Evolutionary conservation across 768 basidiomycete species (phyloP), one percentile per base, ranked within the genome.

Genomic region (Serendipita sp.): DNA sequence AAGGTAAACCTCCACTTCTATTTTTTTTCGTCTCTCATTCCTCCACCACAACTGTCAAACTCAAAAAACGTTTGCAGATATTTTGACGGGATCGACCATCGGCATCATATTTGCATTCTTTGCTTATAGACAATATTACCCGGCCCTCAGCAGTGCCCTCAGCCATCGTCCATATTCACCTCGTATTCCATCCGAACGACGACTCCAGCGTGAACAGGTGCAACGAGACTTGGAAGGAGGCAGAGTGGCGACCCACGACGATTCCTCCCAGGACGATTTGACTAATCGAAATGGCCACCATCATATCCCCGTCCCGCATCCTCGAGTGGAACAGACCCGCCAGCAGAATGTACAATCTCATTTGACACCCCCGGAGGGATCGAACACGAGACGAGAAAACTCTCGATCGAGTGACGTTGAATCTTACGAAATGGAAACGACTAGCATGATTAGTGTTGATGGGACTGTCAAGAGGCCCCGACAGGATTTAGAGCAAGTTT

Each of bases 71-170:
- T 93, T 90, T 88, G 84, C 90, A 3, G 95, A 98, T 68, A 88
- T 96, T 47, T 70, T 91, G 5, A 83, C 88, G 1, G 93, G 94
- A 3, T 81, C 85, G 2, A 64, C 86, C 35, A 77, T 97, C 7
- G 95, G 94, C 15, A 76, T 88, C 16, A 71, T 79, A 51, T 75
- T 89, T 65, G 78, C 90, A 16, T 87, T 81, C 75, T 86, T 91
- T 69, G 73, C 81, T 16, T 94, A 94, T 74, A 83, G 88, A 47
- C 89, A 89, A 70, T 91, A 91, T 73, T 92, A 86, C 70, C 89
- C 87, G n/a, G 76, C 80, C n/a, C 79, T 91, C 18, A 71, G 74
- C 2, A 83, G 84, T 0, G 77, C 81, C 18, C 70, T 78, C 44
- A 83, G 82, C 2, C 86, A 91, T 70, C 78, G 78, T n/a, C 87